Evolutionary conservation across 768 basidiomycete genomes (phyloP).

Genomic region (Lactifluus echinatus): DNA sequence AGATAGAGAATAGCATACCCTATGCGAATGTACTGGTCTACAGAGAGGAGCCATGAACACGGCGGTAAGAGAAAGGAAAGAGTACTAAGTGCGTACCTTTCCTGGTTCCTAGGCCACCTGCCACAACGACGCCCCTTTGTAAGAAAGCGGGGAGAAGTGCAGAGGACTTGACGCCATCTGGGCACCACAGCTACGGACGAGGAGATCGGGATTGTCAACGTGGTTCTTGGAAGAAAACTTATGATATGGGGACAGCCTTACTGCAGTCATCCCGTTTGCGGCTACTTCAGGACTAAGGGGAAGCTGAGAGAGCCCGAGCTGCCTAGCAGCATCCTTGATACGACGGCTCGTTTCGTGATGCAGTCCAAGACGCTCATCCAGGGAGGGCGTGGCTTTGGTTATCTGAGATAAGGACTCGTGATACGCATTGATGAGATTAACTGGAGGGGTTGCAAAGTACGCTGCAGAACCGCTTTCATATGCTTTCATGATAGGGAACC

Average conservation of each 20-base stretch:
- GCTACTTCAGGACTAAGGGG: slow-evolving; percentile 51
- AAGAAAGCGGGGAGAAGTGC: slow-evolving; percentile 72
- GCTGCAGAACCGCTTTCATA: slow-evolving; percentile 77
- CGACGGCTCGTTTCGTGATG: slow-evolving; percentile 63
- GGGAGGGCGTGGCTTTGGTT: slow-evolving; percentile 48
- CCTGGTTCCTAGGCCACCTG: slow-evolving; percentile 56
- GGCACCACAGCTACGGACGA: slow-evolving; percentile 59
- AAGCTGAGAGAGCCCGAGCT: slow-evolving; percentile 67
- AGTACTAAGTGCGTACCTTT: slow-evolving; percentile 2
- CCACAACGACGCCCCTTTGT: slow-evolving; percentile 67
- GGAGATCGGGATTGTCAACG: neutral
- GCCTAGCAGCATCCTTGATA: slow-evolving; percentile 57
- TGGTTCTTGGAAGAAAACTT: neutral
- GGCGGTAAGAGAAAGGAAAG: neutral
- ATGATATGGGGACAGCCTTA: slow-evolving; percentile 27
- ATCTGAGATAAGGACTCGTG: slow-evolving; percentile 73
- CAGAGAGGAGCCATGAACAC: slow-evolving; percentile 12
- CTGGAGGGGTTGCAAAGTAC: slow-evolving; percentile 94
- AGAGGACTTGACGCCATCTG: slow-evolving; percentile 64
- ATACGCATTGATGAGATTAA: slow-evolving; percentile 90
- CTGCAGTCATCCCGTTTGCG: slow-evolving; percentile 95
- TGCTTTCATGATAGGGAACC: slow-evolving; percentile 89
- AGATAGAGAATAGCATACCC: slow-evolving; percentile 38
- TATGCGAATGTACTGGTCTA: slow-evolving; percentile 87
- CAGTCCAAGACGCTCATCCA: slow-evolving; percentile 68